These are phyloP conservation scores for Euphorbia tirucalli DNA, from an alignment of 345 rosid genomes.

Conservation along the genomic window DNA sequence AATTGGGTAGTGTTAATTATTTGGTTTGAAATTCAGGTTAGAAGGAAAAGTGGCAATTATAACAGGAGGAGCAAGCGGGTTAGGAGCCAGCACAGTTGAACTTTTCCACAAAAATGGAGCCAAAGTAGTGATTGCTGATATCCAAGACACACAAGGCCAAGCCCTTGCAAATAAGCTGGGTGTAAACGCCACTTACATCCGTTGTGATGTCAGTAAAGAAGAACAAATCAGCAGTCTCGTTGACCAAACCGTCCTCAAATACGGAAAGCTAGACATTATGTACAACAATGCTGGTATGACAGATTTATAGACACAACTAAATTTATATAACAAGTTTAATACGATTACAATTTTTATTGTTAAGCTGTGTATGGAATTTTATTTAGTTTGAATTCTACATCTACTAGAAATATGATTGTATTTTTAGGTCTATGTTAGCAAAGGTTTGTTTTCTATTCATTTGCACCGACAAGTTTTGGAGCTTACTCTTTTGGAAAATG, in stretches of 20 bases:
- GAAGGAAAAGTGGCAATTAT: slow-evolving; percentile 39
- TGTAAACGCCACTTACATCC: slow-evolving; percentile 31
- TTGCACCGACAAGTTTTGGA: no score
- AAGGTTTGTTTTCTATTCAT: no score
- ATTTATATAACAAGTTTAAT: no score
- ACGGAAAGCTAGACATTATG: slow-evolving; percentile 47
- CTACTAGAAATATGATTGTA: no score
- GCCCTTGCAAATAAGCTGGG: slow-evolving; percentile 30
- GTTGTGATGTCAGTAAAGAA: slow-evolving; percentile 37
- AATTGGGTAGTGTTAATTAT: no score
- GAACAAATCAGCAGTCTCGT: slow-evolving; percentile 25
- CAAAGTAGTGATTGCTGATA: slow-evolving; percentile 42
- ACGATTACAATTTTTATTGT: no score
- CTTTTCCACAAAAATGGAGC: slow-evolving; percentile 38
- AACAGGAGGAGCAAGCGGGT: slow-evolving; percentile 43
- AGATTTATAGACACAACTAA: no score
- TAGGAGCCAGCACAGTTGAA: slow-evolving; percentile 30
- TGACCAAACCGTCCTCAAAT: slow-evolving; percentile 26
- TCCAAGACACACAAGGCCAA: slow-evolving; percentile 33
- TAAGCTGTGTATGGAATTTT: no score
- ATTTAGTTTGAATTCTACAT: no score
- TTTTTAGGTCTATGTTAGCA: no score
- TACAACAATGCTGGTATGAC: slow-evolving; percentile 30
- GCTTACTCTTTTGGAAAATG: no score
- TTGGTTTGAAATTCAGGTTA: slow-evolving; percentile 13